Conservation (phyloP, 1,284 basidiomycete species). For the Boletus holoroseus region DNA sequence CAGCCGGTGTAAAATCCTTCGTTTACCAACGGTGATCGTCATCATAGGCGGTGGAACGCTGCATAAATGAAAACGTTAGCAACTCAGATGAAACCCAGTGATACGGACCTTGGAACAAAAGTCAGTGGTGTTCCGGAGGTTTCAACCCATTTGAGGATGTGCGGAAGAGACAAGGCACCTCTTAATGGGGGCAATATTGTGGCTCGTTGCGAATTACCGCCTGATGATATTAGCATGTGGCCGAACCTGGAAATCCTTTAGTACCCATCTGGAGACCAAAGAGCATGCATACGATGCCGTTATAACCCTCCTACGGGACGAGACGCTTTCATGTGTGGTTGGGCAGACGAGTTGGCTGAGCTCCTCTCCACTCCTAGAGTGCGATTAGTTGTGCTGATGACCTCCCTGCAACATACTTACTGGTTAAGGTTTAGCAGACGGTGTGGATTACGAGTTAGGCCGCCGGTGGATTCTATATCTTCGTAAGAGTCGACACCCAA, state of each 20-base stretch:
- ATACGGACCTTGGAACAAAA: conserved; percentile 53
- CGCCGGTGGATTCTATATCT: conserved; percentile 36
- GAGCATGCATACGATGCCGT: conserved; percentile 42
- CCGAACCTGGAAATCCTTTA: conserved; percentile 43
- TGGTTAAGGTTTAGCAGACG: conserved; percentile 32
- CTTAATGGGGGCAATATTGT: conserved; percentile 49
- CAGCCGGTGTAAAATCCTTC: conserved; percentile 48
- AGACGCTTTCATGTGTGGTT: not conserved
- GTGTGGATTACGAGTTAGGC: conserved; percentile 34
- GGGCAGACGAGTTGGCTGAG: conserved; percentile 16
- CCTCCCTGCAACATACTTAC: conserved; percentile 19
- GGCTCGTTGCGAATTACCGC: conserved; percentile 30
- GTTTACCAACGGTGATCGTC: conserved; percentile 34
- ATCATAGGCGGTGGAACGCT: conserved; percentile 47
- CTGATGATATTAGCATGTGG: conserved; percentile 49
- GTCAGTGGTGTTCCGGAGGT: conserved; percentile 33
- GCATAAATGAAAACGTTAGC: conserved; percentile 1
- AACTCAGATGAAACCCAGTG: not conserved
- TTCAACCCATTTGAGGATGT: conserved; percentile 47
- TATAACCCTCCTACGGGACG: conserved; percentile 25
- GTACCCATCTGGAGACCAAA: not conserved
- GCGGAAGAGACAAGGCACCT: conserved; percentile 40
- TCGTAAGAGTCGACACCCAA: conserved; percentile 36
- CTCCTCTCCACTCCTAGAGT: conserved; percentile 15
- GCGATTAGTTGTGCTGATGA: conserved; percentile 13